Evolutionary conservation across 805 yeast species (phyloP).

Genomic region (Ogataea kodamae): DNA sequence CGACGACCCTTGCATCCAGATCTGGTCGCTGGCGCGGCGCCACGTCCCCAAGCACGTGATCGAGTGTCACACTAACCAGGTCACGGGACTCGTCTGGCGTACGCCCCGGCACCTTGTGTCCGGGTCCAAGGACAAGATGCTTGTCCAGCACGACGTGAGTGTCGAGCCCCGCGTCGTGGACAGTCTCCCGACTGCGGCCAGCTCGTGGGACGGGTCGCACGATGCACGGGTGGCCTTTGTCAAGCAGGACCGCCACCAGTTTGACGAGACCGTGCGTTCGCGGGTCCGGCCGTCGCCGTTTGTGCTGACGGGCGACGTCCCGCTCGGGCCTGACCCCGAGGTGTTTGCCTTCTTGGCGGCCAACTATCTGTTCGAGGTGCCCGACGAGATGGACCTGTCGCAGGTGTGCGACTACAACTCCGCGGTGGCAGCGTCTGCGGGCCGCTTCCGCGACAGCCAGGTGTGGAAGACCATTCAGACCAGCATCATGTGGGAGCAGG

Average conservation of each 20-base stretch:
- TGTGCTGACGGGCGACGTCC: constrained; percentile 41
- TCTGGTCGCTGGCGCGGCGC: constrained; percentile 68
- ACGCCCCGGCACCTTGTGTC: constrained; percentile 45
- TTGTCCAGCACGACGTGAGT: constrained; percentile 47
- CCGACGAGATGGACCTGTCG: constrained; percentile 46
- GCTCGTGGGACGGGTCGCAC: constrained; percentile 54
- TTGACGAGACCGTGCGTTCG: constrained; percentile 28
- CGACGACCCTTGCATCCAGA: constrained; percentile 65
- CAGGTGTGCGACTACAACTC: constrained; percentile 61
- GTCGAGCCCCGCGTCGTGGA: constrained; percentile 43
- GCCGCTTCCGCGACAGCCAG: constrained; percentile 52
- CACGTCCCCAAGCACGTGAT: constrained; percentile 62
- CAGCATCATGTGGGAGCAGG: constrained; percentile 38
- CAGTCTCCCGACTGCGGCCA: constrained; percentile 47
- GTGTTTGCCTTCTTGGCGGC: constrained; percentile 47
- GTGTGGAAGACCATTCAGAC: constrained; percentile 59
- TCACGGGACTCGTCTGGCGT: constrained; percentile 58
- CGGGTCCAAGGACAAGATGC: constrained; percentile 47
- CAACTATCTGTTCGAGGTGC: constrained; percentile 44
- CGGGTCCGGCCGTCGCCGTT: constrained; percentile 30
- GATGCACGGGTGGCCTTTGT: constrained; percentile 48
- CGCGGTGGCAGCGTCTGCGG: constrained; percentile 49
- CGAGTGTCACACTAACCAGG: constrained; percentile 45
- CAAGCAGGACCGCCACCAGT: constrained; percentile 46
- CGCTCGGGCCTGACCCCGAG: constrained; percentile 40